Base-by-base conservation (phyloP, 1,139 yeast genomes). In the Arxiozyma slooffiae region DNA sequence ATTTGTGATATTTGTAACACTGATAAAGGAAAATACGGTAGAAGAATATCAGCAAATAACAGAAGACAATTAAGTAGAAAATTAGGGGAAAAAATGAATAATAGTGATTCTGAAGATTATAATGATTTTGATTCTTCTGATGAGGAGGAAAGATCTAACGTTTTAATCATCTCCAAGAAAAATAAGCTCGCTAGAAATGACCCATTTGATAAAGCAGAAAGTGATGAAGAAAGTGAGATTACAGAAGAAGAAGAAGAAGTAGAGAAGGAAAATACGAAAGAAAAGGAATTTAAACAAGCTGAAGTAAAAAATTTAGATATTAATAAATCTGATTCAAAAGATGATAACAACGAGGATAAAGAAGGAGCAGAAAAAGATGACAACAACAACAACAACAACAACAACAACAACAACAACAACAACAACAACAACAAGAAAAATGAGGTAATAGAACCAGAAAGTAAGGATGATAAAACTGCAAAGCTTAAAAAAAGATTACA, bases 51-150 rank as follows among this genome's bases (percentile, higher is more conserved):
- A 30, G 36, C 6, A 30, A 30, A 7, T 14, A 30, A 30, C 36
- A 30, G 14, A 30, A 4, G 14, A 30, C 36, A 2, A 30, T 14
- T 9, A 26, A 5, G 7, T 9, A 30, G n/a, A 30, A 14, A 30
- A 30, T 30, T n/a, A n/a, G n/a, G n/a, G n/a, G n/a, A 44, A 5
- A 40, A 1, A 5, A 46, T 41, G 48, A 41, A 38, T 36, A 46
- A 37, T 14, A 34, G 21, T 18, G 26, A 38, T 18, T 24, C n/a
- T 20, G 49, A 50, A 8, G 46, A 48, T 7, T 48, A 50, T 34
- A 48, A 51, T 46, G 59, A 56, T 41, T 66, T 61, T 47, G 45
- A 42, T 30, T 59, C 67, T 1, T 65, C 69, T 11, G 63, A 60
- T 41, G 60, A 55, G 7, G 63, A 59, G 26, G 51, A 54, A 0